Evolutionary conservation across 352 stramenopile genomes (phyloP), one percentile per base, ranked within the genome.

Genomic region (Phytophthora multivora): DNA sequence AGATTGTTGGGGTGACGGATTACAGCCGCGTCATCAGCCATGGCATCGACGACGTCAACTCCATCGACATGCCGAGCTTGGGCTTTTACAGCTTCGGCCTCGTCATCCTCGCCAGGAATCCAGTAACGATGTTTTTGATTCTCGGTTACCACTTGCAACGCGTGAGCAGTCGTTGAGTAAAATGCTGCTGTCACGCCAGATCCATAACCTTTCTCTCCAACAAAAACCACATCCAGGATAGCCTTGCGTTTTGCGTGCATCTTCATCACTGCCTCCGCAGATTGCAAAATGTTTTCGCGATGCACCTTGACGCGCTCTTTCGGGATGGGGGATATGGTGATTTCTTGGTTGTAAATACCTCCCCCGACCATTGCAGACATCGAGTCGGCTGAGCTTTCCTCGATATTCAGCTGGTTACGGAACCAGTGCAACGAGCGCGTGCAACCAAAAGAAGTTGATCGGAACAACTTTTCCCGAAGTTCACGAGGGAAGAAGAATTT

Each of bases 281-380:
- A 93, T 42, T 77, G 74, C 31, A 95, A 51, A 39, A 95, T 86
- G 36, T 90, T 90, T 15, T 73, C 71, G 16, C 87, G 83, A 51
- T 89, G 69, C 8, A 95, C 83, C 31, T 92, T 93, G 46, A 93
- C 87, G n/a, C 85, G 85, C 49, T 95, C 85, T 63, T 94, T 95
- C 9, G 86, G 86, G 36, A 95, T 86, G 5, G 84, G 86, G 2
- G 83, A 86, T 47, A 95, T 92, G 16, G 79, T 81, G 31, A 95
- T 91, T 50, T 91, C 84, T 53, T 91, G 81, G 43, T 93, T 91
- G 49, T 83, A 78, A 23, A 88, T 78, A 7, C 83, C 76, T 12
- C 67, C 67, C 18, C 62, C 75, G 5, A 69, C 55, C 21, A 64
- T 61, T 36, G 64, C 48, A 51, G 58, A 61, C 25, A 57, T 48